A percentile compares a stretch with the other conserved stretches of the same genome.
These are phyloP conservation scores for Amaranthus palmeri DNA, from an alignment of 148 eudicot species.

Conservation along the genomic window DNA sequence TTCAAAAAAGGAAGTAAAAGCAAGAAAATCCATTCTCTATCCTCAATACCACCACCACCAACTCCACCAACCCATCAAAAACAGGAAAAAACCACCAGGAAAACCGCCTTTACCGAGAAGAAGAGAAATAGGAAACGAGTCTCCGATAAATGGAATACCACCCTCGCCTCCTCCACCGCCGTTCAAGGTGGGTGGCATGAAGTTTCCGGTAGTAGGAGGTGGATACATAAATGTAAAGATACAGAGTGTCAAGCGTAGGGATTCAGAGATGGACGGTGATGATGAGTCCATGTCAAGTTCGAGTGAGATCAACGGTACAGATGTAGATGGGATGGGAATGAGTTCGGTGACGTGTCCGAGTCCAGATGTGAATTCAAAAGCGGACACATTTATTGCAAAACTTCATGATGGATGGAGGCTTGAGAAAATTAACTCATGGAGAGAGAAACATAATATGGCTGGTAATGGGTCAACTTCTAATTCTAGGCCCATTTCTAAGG, in stretches of 20 bases:
- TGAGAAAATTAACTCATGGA: conserved; percentile 57
- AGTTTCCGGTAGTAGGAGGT: conserved; percentile 29
- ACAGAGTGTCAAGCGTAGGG: neutral
- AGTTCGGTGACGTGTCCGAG: conserved; percentile 39
- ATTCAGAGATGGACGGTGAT: conserved; percentile 27
- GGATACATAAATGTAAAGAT: conserved; percentile 30
- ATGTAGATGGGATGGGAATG: neutral
- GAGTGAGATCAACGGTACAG: neutral
- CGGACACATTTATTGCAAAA: conserved; percentile 68
- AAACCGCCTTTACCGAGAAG: conserved; percentile 59
- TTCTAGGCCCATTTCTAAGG: neutral
- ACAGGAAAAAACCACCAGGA: neutral
- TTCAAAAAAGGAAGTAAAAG: conserved; percentile 39
- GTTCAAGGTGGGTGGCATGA: conserved; percentile 31
- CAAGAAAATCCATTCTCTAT: conserved; percentile 50
- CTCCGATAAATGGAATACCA: conserved; percentile 24
- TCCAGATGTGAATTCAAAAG: conserved; percentile 75
- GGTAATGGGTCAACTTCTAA: too few relatives aligned
- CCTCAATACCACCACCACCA: conserved; percentile 21
- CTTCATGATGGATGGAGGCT: conserved; percentile 65
- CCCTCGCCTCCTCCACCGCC: conserved; percentile 37
- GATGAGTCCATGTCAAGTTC: conserved; percentile 17
- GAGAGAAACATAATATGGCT: conserved; percentile 22
- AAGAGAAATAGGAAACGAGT: conserved; percentile 27
- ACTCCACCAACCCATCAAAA: conserved; percentile 19